Evolutionary conservation across 768 basidiomycete species (phyloP).

Genomic region (Zangia roseola): DNA sequence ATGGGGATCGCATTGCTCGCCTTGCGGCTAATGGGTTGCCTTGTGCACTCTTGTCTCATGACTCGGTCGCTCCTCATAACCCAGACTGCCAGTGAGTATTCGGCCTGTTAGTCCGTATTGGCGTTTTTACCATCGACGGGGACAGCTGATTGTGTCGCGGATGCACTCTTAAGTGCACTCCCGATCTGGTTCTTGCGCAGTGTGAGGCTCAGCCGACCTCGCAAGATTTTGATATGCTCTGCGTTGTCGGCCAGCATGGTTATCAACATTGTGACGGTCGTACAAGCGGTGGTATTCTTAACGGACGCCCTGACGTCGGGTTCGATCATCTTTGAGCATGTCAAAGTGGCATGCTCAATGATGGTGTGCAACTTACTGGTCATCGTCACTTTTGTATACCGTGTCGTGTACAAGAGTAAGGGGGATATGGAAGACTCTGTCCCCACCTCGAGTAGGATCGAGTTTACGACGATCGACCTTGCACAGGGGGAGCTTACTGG

Average conservation of each 20-base stretch:
- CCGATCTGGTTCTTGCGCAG: constrained; percentile 16
- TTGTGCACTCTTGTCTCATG: constrained; percentile 7
- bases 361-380: constrained; percentile 26
- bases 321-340: constrained; percentile 18
- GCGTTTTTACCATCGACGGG: neutral
- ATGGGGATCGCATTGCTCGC: constrained; percentile 9
- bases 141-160: constrained; percentile 21
- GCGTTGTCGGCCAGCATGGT: constrained; percentile 22
- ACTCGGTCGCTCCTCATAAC: constrained; percentile 1
- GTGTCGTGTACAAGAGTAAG: constrained; percentile 2
- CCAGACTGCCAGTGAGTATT: constrained; percentile 22
- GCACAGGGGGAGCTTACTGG: neutral
- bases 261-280: constrained; percentile 20
- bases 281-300: constrained; percentile 9
- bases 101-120: neutral
- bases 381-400: constrained; percentile 21
- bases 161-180: constrained; percentile 18
- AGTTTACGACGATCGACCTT: constrained; percentile 16
- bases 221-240: constrained; percentile 15
- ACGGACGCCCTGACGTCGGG: neutral
- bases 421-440: neutral
- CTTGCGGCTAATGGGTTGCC: constrained; percentile 11
- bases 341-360: constrained; percentile 16
- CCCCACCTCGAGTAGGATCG: neutral
- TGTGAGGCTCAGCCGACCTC: constrained; percentile 11